Percentiles rank a stretch among this genome's conserved stretches.
Evolutionary conservation across 352 stramenopile genomes (phyloP).

Genomic region (Pythium volutum): DNA sequence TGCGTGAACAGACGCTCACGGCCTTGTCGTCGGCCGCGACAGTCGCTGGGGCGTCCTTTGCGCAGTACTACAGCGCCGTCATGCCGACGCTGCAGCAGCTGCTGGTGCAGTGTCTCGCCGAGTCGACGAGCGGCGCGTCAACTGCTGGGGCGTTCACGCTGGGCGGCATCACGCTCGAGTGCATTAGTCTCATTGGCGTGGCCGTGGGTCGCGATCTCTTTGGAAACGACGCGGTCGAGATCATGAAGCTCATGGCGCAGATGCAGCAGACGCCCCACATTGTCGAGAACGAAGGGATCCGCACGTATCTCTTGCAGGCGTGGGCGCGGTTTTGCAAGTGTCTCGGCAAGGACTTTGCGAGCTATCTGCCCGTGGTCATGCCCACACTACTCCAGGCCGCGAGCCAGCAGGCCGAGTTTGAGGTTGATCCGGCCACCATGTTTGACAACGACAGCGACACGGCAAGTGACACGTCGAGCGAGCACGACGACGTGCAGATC

Average conservation of each 20-base stretch:
- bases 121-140: conserved; percentile 28
- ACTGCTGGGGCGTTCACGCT: conserved; percentile 63
- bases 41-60: conserved; percentile 56
- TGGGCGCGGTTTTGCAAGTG: conserved; percentile 77
- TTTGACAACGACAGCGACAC: conserved; percentile 64
- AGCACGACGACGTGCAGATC: conserved; percentile 79
- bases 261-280: conserved; percentile 83
- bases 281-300: conserved; percentile 77
- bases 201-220: conserved; percentile 80
- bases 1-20: conserved; percentile 79
- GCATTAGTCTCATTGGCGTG: conserved; percentile 74
- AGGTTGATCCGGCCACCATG: conserved; percentile 64
- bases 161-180: conserved; percentile 83
- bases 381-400: conserved; percentile 74
- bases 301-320: conserved; percentile 78
- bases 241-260: conserved; percentile 83
- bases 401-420: conserved; percentile 79
- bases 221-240: conserved; percentile 51
- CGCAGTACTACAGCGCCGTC: conserved; percentile 69
- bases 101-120: conserved; percentile 57
- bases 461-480: conserved; percentile 30
- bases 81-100: conserved; percentile 74
- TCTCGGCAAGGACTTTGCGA: conserved; percentile 73
- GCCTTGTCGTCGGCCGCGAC: conserved; percentile 80
- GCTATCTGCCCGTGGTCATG: conserved; percentile 80